These are phyloP conservation scores for Aphanomyces stellatus DNA, from an alignment of 352 stramenopile species.

Conservation along the genomic window DNA sequence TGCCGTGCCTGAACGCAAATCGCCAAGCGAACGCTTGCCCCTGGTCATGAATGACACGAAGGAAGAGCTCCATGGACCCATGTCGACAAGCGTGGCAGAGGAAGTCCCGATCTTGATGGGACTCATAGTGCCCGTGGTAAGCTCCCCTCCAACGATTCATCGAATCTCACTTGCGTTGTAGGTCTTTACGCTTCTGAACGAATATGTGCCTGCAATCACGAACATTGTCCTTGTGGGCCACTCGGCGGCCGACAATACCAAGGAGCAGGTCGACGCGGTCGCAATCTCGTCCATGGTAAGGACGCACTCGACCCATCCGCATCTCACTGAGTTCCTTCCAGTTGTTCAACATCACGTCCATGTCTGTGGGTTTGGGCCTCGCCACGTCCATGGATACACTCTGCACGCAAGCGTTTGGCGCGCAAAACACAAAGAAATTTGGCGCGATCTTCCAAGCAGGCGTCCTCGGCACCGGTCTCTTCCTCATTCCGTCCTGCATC, in stretches of 20 bases:
- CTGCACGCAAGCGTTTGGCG: slow-evolving; percentile 52
- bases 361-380: slow-evolving; percentile 44
- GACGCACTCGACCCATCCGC: background rate
- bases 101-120: slow-evolving; percentile 3
- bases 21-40: background rate
- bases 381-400: slow-evolving; percentile 47
- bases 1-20: too few species aligned
- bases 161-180: background rate
- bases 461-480: slow-evolving; percentile 34
- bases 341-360: slow-evolving; percentile 65
- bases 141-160: background rate
- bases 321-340: slow-evolving; percentile 4
- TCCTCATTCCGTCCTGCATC: slow-evolving; percentile 40
- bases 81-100: background rate
- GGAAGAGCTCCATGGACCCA: too few species aligned
- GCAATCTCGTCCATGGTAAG: slow-evolving; percentile 52
- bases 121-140: slow-evolving; percentile 13
- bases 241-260: slow-evolving; percentile 46
- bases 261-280: slow-evolving; percentile 50
- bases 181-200: slow-evolving; percentile 25
- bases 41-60: background rate
- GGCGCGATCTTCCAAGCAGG: slow-evolving; percentile 69
- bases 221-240: slow-evolving; percentile 53
- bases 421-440: slow-evolving; percentile 50
- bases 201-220: slow-evolving; percentile 47